Percentiles rank a stretch among this genome's conserved stretches.
Evolutionary conservation across 306 rosid genomes (phyloP).

Genomic region (Begonia peltatifolia): DNA sequence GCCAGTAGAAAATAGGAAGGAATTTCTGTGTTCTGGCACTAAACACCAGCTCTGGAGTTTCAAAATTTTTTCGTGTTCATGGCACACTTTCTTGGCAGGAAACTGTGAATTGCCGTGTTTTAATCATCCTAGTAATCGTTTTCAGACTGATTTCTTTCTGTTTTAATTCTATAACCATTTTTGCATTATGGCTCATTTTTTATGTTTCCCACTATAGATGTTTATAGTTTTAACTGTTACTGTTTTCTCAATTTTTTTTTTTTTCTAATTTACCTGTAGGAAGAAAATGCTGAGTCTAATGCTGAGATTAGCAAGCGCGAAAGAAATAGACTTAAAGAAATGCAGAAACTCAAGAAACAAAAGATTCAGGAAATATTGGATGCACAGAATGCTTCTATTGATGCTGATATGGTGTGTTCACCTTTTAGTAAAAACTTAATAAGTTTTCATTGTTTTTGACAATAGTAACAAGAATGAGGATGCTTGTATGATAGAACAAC

Average conservation of each 20-base stretch:
- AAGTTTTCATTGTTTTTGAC: background rate
- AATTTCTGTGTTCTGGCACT: too few relatives aligned
- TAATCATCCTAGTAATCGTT: too few relatives aligned
- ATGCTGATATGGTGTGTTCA: slow-evolving; percentile 73
- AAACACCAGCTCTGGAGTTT: too few relatives aligned
- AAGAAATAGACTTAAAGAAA: slow-evolving; percentile 63
- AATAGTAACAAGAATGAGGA: slow-evolving; percentile 1
- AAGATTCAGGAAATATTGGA: slow-evolving; percentile 88
- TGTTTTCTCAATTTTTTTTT: background rate
- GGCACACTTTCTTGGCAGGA: too few relatives aligned
- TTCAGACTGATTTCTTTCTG: background rate
- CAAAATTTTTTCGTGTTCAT: too few relatives aligned
- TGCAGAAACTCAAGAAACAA: slow-evolving; percentile 65
- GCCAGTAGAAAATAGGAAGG: too few relatives aligned
- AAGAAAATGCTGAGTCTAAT: slow-evolving; percentile 28
- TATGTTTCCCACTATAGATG: background rate
- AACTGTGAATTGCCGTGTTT: too few relatives aligned
- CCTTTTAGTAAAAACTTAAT: background rate
- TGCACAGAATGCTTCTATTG: slow-evolving; percentile 72
- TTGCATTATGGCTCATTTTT: background rate
- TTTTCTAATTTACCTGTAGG: slow-evolving; percentile 1
- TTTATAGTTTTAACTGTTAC: slow-evolving; percentile 1
- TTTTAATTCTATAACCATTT: background rate
- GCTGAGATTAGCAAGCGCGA: slow-evolving; percentile 72
- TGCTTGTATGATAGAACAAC: slow-evolving; percentile 39